These are phyloP conservation scores for Tolypocladium endophyticum DNA, from an alignment of 2,329 filamentous ascomycete genomes.

Conservation along the genomic window DNA sequence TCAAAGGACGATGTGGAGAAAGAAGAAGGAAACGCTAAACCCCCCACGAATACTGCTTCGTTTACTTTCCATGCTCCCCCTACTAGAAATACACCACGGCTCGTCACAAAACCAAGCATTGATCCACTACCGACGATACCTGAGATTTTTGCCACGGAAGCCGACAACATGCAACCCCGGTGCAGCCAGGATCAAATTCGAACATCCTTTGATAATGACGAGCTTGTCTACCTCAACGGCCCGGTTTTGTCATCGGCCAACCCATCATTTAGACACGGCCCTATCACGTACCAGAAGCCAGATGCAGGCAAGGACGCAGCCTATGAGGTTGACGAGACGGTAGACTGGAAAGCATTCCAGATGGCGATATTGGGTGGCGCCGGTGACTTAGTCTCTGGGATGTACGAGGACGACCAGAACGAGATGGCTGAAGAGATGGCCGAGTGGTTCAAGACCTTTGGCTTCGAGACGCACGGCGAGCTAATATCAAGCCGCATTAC, in stretches of 20 bases:
- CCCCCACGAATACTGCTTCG: not conserved
- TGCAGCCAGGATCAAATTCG: not conserved
- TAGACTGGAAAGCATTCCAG: constrained; percentile 57
- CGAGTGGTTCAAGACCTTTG: constrained; percentile 41
- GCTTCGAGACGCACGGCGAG: constrained; percentile 31
- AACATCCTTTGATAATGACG: constrained; percentile 15
- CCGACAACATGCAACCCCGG: not conserved
- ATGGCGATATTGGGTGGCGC: constrained; percentile 51
- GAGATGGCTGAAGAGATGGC: constrained; percentile 30
- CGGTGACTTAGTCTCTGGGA: constrained; percentile 37
- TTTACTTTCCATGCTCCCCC: constrained; percentile 4
- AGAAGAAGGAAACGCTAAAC: not conserved
- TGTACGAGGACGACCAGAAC: constrained; percentile 31
- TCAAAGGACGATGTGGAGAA: constrained; percentile 1
- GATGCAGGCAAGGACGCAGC: constrained; percentile 23
- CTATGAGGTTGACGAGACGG: constrained; percentile 31
- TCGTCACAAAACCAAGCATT: not conserved
- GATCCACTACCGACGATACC: constrained; percentile 14
- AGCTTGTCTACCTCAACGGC: constrained; percentile 36
- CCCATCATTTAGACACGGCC: constrained; percentile 42
- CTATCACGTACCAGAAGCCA: constrained; percentile 39
- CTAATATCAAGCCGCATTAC: constrained; percentile 19
- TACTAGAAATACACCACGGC: constrained; percentile 11
- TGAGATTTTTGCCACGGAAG: constrained; percentile 6
- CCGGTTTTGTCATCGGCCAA: constrained; percentile 38